phyloP scores from a whole-genome alignment of 495 filamentous ascomycete genomes.

The Penicillium steckii region DNA sequence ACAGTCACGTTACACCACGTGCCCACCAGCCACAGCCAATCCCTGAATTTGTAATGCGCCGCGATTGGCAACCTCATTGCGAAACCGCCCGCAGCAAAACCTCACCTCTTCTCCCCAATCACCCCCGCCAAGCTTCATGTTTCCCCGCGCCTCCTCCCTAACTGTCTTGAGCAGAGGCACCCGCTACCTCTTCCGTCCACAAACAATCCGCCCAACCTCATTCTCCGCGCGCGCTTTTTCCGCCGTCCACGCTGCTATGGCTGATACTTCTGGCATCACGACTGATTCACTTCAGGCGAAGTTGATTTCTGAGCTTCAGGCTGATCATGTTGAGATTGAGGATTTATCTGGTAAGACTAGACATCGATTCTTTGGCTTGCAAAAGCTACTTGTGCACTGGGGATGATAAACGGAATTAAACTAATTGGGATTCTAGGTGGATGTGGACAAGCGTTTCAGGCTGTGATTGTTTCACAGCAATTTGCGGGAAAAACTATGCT shows the following conservation, averaged over 20 bases:
- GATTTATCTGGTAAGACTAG: constrained; percentile 79
- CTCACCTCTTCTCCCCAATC: background rate
- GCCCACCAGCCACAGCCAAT: background rate
- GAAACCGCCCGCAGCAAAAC: constrained; percentile 3
- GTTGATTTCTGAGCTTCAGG: constrained; percentile 70
- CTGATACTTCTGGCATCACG: constrained; percentile 61
- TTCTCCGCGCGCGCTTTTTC: constrained; percentile 40
- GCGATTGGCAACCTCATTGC: background rate
- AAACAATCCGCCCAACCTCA: constrained; percentile 32
- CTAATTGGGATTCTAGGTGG: constrained; percentile 56
- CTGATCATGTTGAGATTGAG: constrained; percentile 84
- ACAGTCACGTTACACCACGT: background rate
- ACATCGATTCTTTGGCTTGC: background rate
- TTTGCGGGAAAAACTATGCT: constrained; percentile 87
- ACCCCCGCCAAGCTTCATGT: constrained; percentile 34
- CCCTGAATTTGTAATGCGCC: constrained; percentile 10
- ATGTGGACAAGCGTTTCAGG: constrained; percentile 93
- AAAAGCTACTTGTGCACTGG: too few relatives aligned
- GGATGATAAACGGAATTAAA: too few relatives aligned
- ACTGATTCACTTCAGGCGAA: constrained; percentile 64
- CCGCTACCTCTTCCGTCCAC: constrained; percentile 39
- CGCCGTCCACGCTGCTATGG: constrained; percentile 45
- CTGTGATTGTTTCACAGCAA: constrained; percentile 82
- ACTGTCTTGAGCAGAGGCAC: constrained; percentile 44
- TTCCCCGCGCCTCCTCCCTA: constrained; percentile 38